Evolutionary conservation across 208 protist genomes (phyloP), one percentile per base, ranked within the genome.

Genomic region (Leishmania mexicana): DNA sequence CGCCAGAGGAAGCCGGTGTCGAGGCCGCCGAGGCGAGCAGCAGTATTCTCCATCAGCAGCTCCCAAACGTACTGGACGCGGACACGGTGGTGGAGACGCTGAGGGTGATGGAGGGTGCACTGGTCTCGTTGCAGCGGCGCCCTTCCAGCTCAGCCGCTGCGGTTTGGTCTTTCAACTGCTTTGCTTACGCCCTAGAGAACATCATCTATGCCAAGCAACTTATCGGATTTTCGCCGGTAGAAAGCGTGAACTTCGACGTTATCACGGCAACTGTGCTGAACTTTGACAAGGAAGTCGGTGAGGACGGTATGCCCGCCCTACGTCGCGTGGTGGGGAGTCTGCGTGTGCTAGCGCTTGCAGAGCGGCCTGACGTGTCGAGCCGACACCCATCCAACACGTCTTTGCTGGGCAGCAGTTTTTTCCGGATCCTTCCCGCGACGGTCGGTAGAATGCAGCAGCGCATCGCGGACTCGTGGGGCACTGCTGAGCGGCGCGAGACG

Each of bases 201-300:
- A 85, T 91, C 35, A 68, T 86, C n/a, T 80, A 86, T 67, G 80
- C 79, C 62, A 79, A 83, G 65, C 82, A 91, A 75, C 77, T 83
- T 5, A 71, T 82, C 11, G 85, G 87, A 47, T 89, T 86, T 60
- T 78, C 82, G 10, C 49, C 79, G 1, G 74, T 67, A 19, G 89
- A 93, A 71, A 88, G 79, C 19, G 51, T 89, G 8, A 87, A 75
- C 54, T 89, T 89, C n/a, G 83, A 84, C 31, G 81, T 85, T 19
- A 67, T 89, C 47, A 83, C 81, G 4, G 81, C 87, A 0, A 86
- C 84, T 17, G 75, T 87, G 58, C 76, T 89, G 3, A 83, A 82
- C 53, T 75, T 87, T 38, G 87, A 85, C 31, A 81, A 84, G 58
- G 84, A 84, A 65, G 58, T 85, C 8, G 78, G 80, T 6, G 80